These are phyloP conservation scores for Paramecium bursaria DNA, from an alignment of 73 alveolate genomes.

Conservation along the genomic window DNA sequence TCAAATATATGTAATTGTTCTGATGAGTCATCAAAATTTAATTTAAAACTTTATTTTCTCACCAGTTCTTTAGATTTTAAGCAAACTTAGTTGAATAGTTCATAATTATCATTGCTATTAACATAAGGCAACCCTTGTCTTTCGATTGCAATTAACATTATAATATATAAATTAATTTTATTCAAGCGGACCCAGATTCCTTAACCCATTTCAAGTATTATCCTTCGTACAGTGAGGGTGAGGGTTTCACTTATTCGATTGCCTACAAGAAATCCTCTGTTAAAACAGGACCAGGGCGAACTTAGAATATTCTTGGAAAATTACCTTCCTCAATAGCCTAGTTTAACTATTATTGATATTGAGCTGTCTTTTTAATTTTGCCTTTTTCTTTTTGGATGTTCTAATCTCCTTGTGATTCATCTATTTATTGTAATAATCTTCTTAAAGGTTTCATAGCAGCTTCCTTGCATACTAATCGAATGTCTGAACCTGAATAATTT, in stretches of 20 bases:
- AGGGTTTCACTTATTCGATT: conserved; percentile 87
- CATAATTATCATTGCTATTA: conserved; percentile 21
- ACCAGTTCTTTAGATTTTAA: conserved; percentile 6
- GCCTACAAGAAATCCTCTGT: conserved; percentile 90
- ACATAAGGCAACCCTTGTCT: neutral
- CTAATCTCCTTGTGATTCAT: conserved; percentile 47
- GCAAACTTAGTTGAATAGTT: conserved; percentile 15
- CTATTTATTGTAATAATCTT: conserved; percentile 79
- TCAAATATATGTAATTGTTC: conserved; percentile 15
- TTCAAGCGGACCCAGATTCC: conserved; percentile 92
- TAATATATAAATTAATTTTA: conserved; percentile 39
- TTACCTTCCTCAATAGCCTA: neutral
- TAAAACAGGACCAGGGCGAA: conserved; percentile 88
- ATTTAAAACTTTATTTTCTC: too few species aligned
- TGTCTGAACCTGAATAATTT: conserved; percentile 97
- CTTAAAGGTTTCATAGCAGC: conserved; percentile 97
- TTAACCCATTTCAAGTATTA: conserved; percentile 95
- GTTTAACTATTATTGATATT: neutral
- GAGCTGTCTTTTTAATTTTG: neutral
- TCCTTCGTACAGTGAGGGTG: conserved; percentile 83
- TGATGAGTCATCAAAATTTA: neutral
- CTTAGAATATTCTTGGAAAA: neutral
- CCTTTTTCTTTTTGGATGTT: conserved; percentile 39
- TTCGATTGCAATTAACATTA: too few species aligned
- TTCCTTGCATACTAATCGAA: conserved; percentile 97